Base-by-base conservation (phyloP, 495 filamentous ascomycete species). In the Aspergillus heteromorphus region DNA sequence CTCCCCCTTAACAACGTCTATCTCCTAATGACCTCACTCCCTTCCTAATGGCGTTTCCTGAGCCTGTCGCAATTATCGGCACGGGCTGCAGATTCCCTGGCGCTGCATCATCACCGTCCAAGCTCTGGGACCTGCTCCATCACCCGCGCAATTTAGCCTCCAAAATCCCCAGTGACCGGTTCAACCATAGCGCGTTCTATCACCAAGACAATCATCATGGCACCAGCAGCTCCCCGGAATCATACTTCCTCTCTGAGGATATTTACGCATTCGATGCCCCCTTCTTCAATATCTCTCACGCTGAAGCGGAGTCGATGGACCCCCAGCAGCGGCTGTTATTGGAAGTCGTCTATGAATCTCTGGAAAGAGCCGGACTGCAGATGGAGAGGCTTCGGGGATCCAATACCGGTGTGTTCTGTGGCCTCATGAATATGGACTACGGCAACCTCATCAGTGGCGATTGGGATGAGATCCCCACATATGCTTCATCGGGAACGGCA, bases 271-370 rank as follows among this genome's bases (percentile, higher is more conserved):
- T 82, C 40, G 77, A 82, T 19, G 62, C 69, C 10, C 52, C 40
- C 18, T 53, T 53, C 29, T 53, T 43, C 27, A 23, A 47, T 18
- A 38, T 53, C 27, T 45, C 27, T 25, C 40, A 16, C 1, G n/a
- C 14, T 6, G 40, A 47, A 9, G 51, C 51, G 9, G 27, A 47
- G 21, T 62, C 65, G 6, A 63, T 78, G 27, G 75, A 79, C 27
- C 75, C 75, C 5, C 75, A 79, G 42, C 76, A 79, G 27, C 68
- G 73, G 13, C 56, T 84, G 31, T 67, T 83, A 13, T 65, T 87
- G 14, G 83, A 86, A 60, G 71, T 73, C 13, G 75, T 79, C 13
- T 86, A 83, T 40, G 51, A 53, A n/a, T 31, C 41, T 14, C 41
- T 53, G 4, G 40, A 53, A 40, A 21, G 16, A 10, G 40, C 17